Base-by-base conservation (phyloP, 108 stramenopile genomes). In the Chaetoceros tenuissimus region DNA sequence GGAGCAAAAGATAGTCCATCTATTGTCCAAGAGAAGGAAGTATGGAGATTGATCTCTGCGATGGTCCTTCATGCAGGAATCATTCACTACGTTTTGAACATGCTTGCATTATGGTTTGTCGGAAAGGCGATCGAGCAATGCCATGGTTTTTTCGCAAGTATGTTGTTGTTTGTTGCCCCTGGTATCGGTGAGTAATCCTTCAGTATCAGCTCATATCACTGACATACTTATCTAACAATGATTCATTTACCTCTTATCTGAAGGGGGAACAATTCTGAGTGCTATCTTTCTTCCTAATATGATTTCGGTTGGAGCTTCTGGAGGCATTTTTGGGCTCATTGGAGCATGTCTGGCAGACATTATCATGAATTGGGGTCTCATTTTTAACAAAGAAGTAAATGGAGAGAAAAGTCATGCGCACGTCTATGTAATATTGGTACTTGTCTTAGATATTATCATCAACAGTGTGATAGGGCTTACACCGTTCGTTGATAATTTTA, bases 11-110 rank as follows among this genome's bases (percentile, higher is more conserved):
- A 89, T 23, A 82, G 91, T 1, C 48, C 71, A 29, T 51, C 84
- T 5, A 95, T 97, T 62, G 87, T 97, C 26, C 73, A 90, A 28
- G 68, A 78, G 46, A 85, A 84, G 30, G 82, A 96, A 57, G 90
- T 86, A 81, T 96, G 69, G 58, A 69, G 95, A 23, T 57, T 97
- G 18, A 73, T 94, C 53, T 81, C 86, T 21, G 82, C 97, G 3
- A 86, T 96, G 75, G 74, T 96, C 16, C 78, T 98, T 31, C 97
- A 98, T 71, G 96, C 94, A 0, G 97, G 97, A 2, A 29, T 98
- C 31, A 73, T 98, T 8, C 97, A 98, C 60, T 91, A 87, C 55
- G 10, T 96, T n/a, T 70, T 94, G 60, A 98, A 98, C 72, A 89
- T 94, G 89, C 46, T 79, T 16, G 94, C 87, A 0, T 60, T 96